Base-by-base conservation (phyloP, 2,329 filamentous ascomycete genomes). In the Aspergillus cejpii region DNA sequence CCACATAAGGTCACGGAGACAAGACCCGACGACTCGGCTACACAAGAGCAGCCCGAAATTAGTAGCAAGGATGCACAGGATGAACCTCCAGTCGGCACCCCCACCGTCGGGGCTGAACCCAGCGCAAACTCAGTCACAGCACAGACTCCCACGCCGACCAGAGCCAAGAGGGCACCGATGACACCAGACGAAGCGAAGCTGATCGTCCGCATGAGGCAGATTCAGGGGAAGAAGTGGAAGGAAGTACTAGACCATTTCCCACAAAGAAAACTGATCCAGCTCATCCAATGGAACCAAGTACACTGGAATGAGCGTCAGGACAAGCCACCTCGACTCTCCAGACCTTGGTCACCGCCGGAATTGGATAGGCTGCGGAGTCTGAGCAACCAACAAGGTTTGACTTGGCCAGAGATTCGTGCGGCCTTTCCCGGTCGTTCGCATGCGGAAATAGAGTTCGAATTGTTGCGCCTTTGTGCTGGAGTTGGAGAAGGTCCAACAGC, bases 381-480 rank as follows among this genome's bases (percentile, higher is more conserved):
- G 2, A 59, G 57, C 46, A 50, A 57, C 38, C 43, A 56, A 41
- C 43, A 49, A 12, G 61, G 55, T 39, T 50, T 66, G n/a, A 55
- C 53, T 29, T 67, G 65, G 65, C 15, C 47, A 45, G 51, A 50
- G 15, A 57, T 67, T 24, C 55, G 53, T 33, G 42, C 44, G 14
- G 45, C 48, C n/a, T 43, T 68, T n/a, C 60, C 59, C 5, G 50
- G 53, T 23, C 58, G 63, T 17, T 55, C 59, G 12, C 50, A 52
- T 34, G 45, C 53, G 15, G 63, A 65, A 41, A 53, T 65, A 23
- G 64, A 68, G 42, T 61, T 60, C 45, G 57, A 66, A 39, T 44
- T 66, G 42, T 47, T 68, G 44, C 54, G 55, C 41, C 50, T 60
- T 19, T 67, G 62, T 61, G 57, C 51, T 36, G 54, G 55, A 11